phyloP scores from a whole-genome alignment of 805 yeast species.

The Yamadazyma laniorum region DNA sequence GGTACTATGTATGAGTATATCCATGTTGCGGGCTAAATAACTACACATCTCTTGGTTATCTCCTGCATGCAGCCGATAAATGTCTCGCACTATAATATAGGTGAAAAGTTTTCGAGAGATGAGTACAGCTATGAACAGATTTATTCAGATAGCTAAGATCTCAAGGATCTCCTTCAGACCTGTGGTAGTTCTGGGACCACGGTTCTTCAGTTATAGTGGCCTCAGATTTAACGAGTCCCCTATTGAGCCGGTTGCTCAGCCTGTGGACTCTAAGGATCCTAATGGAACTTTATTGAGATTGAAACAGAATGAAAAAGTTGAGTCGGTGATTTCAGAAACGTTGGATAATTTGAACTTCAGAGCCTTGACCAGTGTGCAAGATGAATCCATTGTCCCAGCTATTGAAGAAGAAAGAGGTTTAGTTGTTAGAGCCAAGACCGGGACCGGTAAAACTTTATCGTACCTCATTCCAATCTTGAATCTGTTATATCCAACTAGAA shows the following conservation, averaged over 20 bases:
- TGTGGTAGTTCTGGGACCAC: not conserved
- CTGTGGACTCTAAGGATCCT: conserved; percentile 10
- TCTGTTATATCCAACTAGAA: conserved; percentile 11
- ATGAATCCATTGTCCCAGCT: conserved; percentile 57
- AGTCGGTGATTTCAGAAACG: conserved; percentile 25
- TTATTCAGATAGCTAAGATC: not conserved
- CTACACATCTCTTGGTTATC: too few relatives aligned
- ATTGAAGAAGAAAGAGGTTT: conserved; percentile 57
- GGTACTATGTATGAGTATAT: too few relatives aligned
- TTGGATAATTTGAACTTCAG: conserved; percentile 44
- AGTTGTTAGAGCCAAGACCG: conserved; percentile 89
- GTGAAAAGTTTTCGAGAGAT: conserved; percentile 1
- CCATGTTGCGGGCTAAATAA: too few relatives aligned
- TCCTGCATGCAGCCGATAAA: too few relatives aligned
- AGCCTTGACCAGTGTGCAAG: conserved; percentile 68
- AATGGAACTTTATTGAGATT: conserved; percentile 13
- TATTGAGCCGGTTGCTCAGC: not conserved
- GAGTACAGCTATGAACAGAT: not conserved
- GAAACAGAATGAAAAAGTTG: conserved; percentile 12
- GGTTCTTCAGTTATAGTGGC: not conserved
- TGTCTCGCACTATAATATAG: too few relatives aligned
- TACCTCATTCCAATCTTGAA: conserved; percentile 73
- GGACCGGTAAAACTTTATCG: conserved; percentile 93
- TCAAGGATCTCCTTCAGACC: not conserved
- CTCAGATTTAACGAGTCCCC: not conserved